A percentile compares a stretch with the other conserved stretches of the same genome.
Conservation (phyloP, 495 filamentous ascomycete species). For the Aspergillus hancockii region DNA sequence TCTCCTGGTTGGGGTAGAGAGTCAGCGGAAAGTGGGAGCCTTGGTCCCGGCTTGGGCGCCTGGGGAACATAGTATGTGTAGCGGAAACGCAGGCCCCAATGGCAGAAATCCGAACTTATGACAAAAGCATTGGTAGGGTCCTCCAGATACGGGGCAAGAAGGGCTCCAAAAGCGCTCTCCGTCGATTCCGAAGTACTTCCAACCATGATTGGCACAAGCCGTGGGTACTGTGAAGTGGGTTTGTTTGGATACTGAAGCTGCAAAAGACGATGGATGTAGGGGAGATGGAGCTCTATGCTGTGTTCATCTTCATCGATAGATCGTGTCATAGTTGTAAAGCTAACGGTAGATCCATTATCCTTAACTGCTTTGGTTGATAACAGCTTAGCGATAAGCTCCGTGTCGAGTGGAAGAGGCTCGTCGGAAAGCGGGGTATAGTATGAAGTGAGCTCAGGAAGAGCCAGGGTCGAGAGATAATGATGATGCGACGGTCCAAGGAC, state of each 20-base stretch:
- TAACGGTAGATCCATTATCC: conserved; percentile 37
- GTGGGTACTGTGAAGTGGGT: conserved; percentile 58
- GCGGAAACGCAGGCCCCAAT: conserved; percentile 86
- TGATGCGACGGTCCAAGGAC: conserved; percentile 94
- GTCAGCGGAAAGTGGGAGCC: conserved; percentile 42
- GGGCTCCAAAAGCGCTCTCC: conserved; percentile 67
- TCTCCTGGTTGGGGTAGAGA: conserved; percentile 42
- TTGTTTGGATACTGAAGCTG: conserved; percentile 42
- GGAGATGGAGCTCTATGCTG: conserved; percentile 94
- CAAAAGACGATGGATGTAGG: conserved; percentile 85
- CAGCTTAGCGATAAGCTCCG: conserved; percentile 62
- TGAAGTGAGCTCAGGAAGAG: conserved; percentile 69
- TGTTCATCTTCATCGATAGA: conserved; percentile 83
- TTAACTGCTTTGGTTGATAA: conserved; percentile 46
- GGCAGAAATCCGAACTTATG: conserved; percentile 92
- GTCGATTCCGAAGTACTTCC: conserved; percentile 67
- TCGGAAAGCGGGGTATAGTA: conserved; percentile 88
- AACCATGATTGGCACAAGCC: conserved; percentile 83
- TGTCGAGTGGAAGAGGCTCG: conserved; percentile 72
- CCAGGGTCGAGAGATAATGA: conserved; percentile 73
- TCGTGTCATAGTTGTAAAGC: conserved; percentile 72
- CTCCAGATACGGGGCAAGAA: conserved; percentile 78
- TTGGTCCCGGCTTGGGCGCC: conserved; percentile 41
- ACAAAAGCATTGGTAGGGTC: conserved; percentile 81
- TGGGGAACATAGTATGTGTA: conserved; percentile 79